A percentile compares a stretch with the other conserved stretches of the same genome.
Conservation (phyloP, 2,329 filamentous ascomycete genomes). For the Trichoderma arundinaceum region DNA sequence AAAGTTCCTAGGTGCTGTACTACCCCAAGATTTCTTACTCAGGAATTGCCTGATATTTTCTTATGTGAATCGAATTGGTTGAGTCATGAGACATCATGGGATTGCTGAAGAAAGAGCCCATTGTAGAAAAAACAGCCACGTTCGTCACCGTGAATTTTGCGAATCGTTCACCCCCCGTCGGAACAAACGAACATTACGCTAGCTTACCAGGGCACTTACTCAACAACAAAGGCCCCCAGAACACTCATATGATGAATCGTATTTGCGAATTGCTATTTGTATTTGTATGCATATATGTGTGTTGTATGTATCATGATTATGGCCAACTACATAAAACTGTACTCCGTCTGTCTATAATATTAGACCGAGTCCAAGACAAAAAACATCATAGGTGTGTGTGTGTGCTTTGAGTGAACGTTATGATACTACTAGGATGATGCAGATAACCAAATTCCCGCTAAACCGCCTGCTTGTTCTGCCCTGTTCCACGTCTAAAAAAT, state of each 20-base stretch:
- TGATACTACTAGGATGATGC: slow-evolving; percentile 26
- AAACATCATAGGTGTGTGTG: neutral
- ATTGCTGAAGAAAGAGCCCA: too few relatives aligned
- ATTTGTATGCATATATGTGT: slow-evolving; percentile 4
- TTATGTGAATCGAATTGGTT: too few relatives aligned
- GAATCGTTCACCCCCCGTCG: too few relatives aligned
- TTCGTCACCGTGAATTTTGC: too few relatives aligned
- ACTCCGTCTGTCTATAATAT: slow-evolving; percentile 16
- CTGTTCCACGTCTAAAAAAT: slow-evolving; percentile 21
- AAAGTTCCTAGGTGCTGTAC: too few relatives aligned
- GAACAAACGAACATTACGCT: too few relatives aligned
- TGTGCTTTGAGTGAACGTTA: slow-evolving; percentile 16
- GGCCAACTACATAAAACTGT: slow-evolving; percentile 9
- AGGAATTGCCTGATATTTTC: too few relatives aligned
- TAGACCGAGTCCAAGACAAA: neutral
- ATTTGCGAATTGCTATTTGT: neutral
- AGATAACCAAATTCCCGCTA: slow-evolving; percentile 26
- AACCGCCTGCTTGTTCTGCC: slow-evolving; percentile 25
- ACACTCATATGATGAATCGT: neutral
- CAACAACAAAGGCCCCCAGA: too few relatives aligned
- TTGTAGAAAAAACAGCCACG: too few relatives aligned
- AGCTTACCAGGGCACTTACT: too few relatives aligned
- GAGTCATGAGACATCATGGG: too few relatives aligned
- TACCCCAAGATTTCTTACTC: too few relatives aligned
- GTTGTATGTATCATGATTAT: slow-evolving; percentile 20